A percentile compares a stretch with the other conserved stretches of the same genome.
phyloP scores from a whole-genome alignment of 257 asterid genomes.

The Phtheirospermum japonicum region DNA sequence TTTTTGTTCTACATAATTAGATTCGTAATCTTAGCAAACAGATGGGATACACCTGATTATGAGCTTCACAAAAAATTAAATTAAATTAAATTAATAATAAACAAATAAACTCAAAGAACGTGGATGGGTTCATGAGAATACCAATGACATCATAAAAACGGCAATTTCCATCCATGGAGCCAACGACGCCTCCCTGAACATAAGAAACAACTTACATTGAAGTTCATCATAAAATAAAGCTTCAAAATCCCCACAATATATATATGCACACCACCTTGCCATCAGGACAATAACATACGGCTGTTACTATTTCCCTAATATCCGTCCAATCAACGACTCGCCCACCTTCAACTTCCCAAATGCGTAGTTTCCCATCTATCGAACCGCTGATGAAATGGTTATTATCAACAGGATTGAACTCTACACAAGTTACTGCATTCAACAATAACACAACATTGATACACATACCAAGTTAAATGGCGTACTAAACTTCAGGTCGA shows the following conservation, averaged over 20 bases:
- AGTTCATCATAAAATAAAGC: background rate
- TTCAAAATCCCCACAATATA: background rate
- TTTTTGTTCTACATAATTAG: too few species aligned
- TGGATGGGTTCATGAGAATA: slow-evolving; percentile 26
- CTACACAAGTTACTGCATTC: slow-evolving; percentile 76
- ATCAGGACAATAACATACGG: slow-evolving; percentile 68
- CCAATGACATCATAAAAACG: slow-evolving; percentile 65
- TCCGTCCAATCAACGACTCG: slow-evolving; percentile 86
- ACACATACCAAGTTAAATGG: slow-evolving; percentile 1
- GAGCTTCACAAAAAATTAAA: too few species aligned
- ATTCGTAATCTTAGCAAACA: too few species aligned
- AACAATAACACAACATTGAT: slow-evolving; percentile 13
- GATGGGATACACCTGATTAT: too few species aligned
- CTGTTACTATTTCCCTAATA: slow-evolving; percentile 70
- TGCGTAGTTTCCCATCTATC: slow-evolving; percentile 77
- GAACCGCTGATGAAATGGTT: slow-evolving; percentile 82
- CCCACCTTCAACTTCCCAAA: slow-evolving; percentile 73
- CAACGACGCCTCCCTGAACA: slow-evolving; percentile 78
- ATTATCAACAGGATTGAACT: slow-evolving; percentile 78
- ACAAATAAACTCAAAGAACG: too few species aligned
- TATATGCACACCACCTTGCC: slow-evolving; percentile 59
- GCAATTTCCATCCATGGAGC: slow-evolving; percentile 84
- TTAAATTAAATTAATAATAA: too few species aligned
- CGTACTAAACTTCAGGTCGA: background rate
- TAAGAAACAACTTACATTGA: slow-evolving; percentile 7